Evolutionary conservation across 2,329 filamentous ascomycete species (phyloP).

Genomic region (Clarireedia paspali): DNA sequence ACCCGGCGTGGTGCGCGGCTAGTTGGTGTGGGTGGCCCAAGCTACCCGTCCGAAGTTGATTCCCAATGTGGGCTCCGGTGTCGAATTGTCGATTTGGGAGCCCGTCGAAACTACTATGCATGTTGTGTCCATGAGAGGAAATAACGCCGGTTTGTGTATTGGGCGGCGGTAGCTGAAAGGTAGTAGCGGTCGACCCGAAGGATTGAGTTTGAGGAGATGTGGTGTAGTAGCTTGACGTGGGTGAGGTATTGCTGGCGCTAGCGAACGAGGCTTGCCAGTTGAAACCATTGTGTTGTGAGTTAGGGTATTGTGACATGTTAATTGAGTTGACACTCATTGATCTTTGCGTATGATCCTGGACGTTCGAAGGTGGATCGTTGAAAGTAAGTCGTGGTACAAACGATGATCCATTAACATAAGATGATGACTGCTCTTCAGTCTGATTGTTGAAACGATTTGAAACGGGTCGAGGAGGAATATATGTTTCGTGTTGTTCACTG

Average conservation of each 20-base stretch:
- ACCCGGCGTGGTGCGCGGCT: background rate
- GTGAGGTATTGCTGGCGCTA: slow-evolving; percentile 12
- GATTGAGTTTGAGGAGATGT: slow-evolving; percentile 18
- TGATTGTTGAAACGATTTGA: background rate
- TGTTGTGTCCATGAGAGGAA: background rate
- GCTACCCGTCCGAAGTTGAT: slow-evolving; percentile 15
- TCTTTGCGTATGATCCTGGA: slow-evolving; percentile 15
- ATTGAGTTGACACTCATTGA: background rate
- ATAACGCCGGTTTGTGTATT: background rate
- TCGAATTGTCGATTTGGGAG: slow-evolving; percentile 5
- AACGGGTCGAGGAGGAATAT: slow-evolving; percentile 2
- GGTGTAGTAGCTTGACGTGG: slow-evolving; percentile 13
- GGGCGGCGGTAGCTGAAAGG: slow-evolving; percentile 17
- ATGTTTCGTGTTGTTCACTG: slow-evolving; percentile 9
- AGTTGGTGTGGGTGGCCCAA: slow-evolving; percentile 17
- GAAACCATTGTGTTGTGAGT: background rate
- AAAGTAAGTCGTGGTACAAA: slow-evolving; percentile 9
- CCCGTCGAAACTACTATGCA: background rate
- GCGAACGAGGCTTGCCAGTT: slow-evolving; percentile 4
- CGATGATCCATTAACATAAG: background rate
- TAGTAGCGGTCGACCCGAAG: slow-evolving; percentile 6
- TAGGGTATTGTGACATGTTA: background rate
- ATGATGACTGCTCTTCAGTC: background rate
- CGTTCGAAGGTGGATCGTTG: slow-evolving; percentile 12
- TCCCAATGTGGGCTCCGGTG: slow-evolving; percentile 4